Conservation (phyloP, 2,329 filamentous ascomycete species). For the Apiospora hydei region DNA sequence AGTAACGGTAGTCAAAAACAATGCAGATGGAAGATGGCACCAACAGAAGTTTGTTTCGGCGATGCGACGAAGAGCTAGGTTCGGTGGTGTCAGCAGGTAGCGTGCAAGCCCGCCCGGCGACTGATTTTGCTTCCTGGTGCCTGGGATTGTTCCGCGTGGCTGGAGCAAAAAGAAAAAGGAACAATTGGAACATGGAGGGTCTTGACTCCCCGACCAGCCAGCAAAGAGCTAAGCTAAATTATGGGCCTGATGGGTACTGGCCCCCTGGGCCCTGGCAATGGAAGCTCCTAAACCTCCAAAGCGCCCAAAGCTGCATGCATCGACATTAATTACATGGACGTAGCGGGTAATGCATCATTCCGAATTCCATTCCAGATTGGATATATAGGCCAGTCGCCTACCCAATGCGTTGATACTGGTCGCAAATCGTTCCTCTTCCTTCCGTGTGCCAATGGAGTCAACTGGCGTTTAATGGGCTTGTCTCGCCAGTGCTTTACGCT, state of each 20-base stretch:
- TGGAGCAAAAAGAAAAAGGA: neutral
- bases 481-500: neutral
- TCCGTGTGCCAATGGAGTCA: neutral
- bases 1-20: neutral
- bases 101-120: neutral
- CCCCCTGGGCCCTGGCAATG: too few species aligned
- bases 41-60: neutral
- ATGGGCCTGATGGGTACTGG: too few species aligned
- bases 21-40: neutral
- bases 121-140: neutral
- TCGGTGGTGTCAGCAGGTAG: neutral
- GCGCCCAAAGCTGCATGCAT: neutral
- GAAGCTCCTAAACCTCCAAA: neutral
- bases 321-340: too few species aligned
- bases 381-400: neutral
- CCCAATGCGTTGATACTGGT: neutral
- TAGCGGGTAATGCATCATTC: neutral
- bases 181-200: neutral
- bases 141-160: neutral
- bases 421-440: neutral
- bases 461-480: neutral
- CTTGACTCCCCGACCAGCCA: neutral
- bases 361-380: neutral
- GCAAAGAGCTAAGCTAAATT: too few species aligned
- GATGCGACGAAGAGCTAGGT: slow-evolving; percentile 17